phyloP scores from a whole-genome alignment of 1,139 yeast species.

The Debaryomyces singareniensis region DNA sequence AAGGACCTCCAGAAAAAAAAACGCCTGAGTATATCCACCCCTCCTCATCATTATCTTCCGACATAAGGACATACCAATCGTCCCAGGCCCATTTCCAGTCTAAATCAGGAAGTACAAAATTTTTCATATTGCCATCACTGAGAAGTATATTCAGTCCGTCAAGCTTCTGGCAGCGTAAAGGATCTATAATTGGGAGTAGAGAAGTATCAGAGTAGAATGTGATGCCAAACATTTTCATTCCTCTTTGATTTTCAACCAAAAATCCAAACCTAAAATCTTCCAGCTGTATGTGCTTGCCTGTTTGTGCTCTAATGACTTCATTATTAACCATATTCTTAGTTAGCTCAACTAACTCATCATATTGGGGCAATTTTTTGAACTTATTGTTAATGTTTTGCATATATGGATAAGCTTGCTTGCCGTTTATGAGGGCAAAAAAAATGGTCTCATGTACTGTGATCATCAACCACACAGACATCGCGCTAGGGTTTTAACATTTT shows the following conservation, averaged over 20 bases:
- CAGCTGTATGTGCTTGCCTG: constrained; percentile 2
- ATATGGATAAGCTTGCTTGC: no score
- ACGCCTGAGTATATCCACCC: constrained; percentile 66
- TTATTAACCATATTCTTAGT: constrained; percentile 1
- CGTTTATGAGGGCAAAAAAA: no score
- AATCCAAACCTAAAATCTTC: constrained; percentile 24
- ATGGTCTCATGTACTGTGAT: no score
- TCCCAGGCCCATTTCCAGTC: constrained; percentile 73
- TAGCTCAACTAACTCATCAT: constrained; percentile 5
- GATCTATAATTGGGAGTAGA: constrained; percentile 55
- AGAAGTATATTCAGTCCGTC: constrained; percentile 21
- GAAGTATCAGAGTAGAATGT: constrained; percentile 54
- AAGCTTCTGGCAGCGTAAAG: constrained; percentile 39
- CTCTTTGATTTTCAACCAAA: constrained; percentile 65
- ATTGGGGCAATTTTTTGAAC: constrained; percentile 8
- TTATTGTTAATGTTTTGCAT: constrained; percentile 4
- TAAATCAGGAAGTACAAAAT: constrained; percentile 58
- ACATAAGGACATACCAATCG: constrained; percentile 68
- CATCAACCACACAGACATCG: no score
- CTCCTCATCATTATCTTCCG: constrained; percentile 65
- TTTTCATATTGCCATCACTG: constrained; percentile 24
- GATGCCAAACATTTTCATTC: constrained; percentile 57
- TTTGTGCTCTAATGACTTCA: background rate
- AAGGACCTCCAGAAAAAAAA: constrained; percentile 39
- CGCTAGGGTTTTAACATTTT: no score